Percentiles rank a stretch among this genome's conserved stretches.
phyloP scores from a whole-genome alignment of 306 rosid species.

The Cicer cuneatum region DNA sequence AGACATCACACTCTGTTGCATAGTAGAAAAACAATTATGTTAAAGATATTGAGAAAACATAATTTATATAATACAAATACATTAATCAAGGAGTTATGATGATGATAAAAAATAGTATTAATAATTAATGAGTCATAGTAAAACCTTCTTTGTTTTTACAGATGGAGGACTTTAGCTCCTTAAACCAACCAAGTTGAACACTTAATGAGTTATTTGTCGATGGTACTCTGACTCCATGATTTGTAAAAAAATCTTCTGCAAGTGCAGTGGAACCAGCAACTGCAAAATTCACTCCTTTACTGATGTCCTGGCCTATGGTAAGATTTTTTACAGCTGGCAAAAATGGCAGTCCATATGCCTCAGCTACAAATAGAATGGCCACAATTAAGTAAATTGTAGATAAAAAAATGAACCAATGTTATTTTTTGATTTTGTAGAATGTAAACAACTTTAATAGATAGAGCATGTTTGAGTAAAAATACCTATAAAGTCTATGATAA shows the following conservation, averaged over 20 bases:
- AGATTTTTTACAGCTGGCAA: constrained; percentile 41
- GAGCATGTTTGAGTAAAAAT: neutral
- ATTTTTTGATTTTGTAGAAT: neutral
- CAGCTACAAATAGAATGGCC: neutral
- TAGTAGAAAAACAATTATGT: neutral
- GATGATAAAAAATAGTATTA: too few species aligned
- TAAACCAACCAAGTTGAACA: neutral
- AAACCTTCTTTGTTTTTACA: neutral
- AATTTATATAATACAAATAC: neutral
- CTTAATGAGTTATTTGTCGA: neutral
- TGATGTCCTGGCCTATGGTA: too few species aligned
- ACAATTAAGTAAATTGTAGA: neutral
- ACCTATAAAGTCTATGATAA: neutral
- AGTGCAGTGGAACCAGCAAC: neutral
- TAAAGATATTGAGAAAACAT: too few species aligned
- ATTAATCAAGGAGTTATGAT: neutral
- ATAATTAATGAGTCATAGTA: too few species aligned
- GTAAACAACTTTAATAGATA: too few species aligned
- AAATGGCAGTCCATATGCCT: constrained; percentile 47
- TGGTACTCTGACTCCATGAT: neutral
- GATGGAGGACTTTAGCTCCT: neutral
- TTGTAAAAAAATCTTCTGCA: neutral
- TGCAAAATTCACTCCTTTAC: too few species aligned
- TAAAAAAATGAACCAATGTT: neutral
- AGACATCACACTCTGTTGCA: neutral